phyloP scores from a whole-genome alignment of 139 green algal species.

The Chlamydomonas schloesseri region DNA sequence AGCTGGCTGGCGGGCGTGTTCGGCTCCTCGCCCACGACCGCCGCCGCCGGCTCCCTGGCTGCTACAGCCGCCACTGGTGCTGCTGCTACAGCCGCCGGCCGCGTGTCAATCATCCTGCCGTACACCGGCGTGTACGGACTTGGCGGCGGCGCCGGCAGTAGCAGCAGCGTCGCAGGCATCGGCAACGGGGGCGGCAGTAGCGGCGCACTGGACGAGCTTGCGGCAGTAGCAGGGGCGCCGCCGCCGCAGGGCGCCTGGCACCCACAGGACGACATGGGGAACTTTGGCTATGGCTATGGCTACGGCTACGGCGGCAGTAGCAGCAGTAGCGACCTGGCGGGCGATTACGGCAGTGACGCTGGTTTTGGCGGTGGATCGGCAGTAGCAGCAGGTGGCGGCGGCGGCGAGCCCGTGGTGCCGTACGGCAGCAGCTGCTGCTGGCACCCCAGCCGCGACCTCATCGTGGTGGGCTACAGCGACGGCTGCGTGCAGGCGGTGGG shows the following conservation, averaged over 20 bases:
- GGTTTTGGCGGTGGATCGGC: not conserved
- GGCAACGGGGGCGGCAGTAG: no score
- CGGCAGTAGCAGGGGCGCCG: no score
- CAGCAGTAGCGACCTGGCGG: no score
- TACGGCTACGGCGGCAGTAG: no score
- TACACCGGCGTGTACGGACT: not conserved
- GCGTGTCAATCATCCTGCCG: slow-evolving; percentile 26
- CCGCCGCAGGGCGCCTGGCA: no score
- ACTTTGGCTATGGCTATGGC: no score
- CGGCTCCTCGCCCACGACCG: not conserved
- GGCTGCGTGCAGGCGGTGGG: slow-evolving; percentile 8
- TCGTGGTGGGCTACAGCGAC: slow-evolving; percentile 42
- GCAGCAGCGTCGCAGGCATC: no score
- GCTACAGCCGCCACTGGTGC: not conserved
- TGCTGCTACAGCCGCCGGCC: not conserved
- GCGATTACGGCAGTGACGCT: not conserved
- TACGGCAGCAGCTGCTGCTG: slow-evolving; percentile 31
- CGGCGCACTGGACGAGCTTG: no score
- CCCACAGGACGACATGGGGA: no score
- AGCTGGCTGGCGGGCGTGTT: not conserved
- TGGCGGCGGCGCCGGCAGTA: not conserved
- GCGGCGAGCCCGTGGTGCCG: not conserved
- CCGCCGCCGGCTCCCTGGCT: not conserved
- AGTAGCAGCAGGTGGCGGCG: not conserved
- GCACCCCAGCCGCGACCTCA: slow-evolving; percentile 8